Evolutionary conservation across 2,329 filamentous ascomycete genomes (phyloP).

Genomic region (Aspergillus intermedius): DNA sequence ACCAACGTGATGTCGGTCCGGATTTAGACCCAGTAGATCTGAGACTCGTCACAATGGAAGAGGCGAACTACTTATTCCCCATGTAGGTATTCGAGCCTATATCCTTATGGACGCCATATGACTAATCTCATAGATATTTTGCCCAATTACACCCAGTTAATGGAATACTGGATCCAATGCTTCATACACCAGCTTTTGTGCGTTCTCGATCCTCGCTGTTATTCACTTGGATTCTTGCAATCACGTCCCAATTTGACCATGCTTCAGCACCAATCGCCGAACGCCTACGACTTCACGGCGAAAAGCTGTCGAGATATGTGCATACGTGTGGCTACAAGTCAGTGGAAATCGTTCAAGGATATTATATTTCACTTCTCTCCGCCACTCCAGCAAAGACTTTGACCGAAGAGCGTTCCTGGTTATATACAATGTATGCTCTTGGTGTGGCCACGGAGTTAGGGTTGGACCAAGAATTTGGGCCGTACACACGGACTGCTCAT

Average conservation of each 20-base stretch:
- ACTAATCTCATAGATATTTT: constrained; percentile 17
- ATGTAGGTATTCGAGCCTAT: constrained; percentile 11
- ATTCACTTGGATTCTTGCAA: constrained; percentile 27
- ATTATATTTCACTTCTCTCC: constrained; percentile 25
- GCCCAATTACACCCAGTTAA: constrained; percentile 21
- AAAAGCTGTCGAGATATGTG: constrained; percentile 23
- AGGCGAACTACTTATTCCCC: constrained; percentile 19
- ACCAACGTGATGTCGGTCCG: constrained; percentile 16
- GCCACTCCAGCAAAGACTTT: constrained; percentile 20
- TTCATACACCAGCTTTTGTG: constrained; percentile 23
- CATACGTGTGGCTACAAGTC: constrained; percentile 23
- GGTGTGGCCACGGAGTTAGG: constrained; percentile 21
- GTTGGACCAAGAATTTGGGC: constrained; percentile 14
- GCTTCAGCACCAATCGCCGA: constrained; percentile 15
- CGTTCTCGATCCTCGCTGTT: constrained; percentile 20
- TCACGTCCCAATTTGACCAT: constrained; percentile 24
- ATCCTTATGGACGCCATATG: no score
- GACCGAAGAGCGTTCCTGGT: constrained; percentile 22
- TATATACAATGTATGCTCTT: constrained; percentile 26
- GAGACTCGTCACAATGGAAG: constrained; percentile 23
- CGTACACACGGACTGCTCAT: no score
- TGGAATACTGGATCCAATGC: constrained; percentile 24
- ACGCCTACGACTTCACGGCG: constrained; percentile 21
- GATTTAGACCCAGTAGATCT: constrained; percentile 25
- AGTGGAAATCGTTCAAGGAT: constrained; percentile 26